phyloP scores from a whole-genome alignment of 2,329 filamentous ascomycete species.

The Trichoderma polysporum region DNA sequence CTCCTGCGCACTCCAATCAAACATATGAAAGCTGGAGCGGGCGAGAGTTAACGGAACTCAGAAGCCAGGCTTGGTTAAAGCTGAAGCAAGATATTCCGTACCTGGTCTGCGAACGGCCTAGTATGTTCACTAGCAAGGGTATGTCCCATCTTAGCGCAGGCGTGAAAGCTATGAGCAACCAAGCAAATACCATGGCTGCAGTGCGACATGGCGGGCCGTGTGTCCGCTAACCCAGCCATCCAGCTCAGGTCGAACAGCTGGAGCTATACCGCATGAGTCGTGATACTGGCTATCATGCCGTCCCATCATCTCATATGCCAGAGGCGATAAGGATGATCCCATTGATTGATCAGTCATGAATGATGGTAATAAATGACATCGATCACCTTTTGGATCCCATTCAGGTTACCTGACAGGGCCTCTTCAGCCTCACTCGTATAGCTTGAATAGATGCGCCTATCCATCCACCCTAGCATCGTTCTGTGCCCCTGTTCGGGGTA shows the following conservation, averaged over 20 bases:
- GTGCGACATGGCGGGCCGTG: slow-evolving; percentile 6
- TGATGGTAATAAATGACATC: slow-evolving; percentile 2
- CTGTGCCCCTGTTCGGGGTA: not conserved
- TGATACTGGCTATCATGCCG: not conserved
- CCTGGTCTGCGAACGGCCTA: not conserved
- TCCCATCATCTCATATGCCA: not conserved
- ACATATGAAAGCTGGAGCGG: not conserved
- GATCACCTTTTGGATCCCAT: not conserved
- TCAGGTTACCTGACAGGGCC: not conserved
- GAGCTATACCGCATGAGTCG: not conserved
- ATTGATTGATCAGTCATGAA: not conserved
- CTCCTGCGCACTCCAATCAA: not conserved
- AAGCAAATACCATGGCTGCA: not conserved
- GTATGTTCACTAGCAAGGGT: slow-evolving; percentile 1
- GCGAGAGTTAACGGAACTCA: not conserved
- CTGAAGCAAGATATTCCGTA: not conserved
- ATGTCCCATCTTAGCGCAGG: slow-evolving; percentile 9
- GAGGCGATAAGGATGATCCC: slow-evolving; percentile 4
- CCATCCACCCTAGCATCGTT: not conserved
- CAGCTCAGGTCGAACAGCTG: not conserved
- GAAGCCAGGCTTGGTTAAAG: not conserved
- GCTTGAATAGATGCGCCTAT: not conserved
- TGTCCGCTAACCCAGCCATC: not conserved
- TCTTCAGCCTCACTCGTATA: slow-evolving; percentile 11
- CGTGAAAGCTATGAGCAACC: slow-evolving; percentile 4